These are phyloP conservation scores for Axilococcus clingmanii DNA, from an alignment of 139 green algal genomes.

Conservation along the genomic window DNA sequence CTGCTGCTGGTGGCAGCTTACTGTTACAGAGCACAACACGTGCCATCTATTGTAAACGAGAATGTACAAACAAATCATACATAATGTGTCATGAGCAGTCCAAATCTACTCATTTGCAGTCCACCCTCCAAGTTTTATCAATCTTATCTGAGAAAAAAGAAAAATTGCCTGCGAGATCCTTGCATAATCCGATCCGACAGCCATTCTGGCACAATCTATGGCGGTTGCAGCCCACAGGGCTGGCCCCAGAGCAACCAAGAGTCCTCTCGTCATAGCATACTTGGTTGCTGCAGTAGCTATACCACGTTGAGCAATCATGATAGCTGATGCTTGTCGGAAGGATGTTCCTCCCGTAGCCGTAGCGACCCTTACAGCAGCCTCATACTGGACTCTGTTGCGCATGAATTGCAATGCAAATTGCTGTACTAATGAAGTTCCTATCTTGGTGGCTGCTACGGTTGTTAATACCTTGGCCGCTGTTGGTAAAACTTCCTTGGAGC, in stretches of 20 bases:
- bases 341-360: conserved; percentile 2
- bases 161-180: conserved; percentile 62
- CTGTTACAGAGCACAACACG: no score
- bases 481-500: conserved; percentile 47
- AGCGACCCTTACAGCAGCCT: conserved; percentile 28
- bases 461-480: conserved; percentile 49
- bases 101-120: no score
- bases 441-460: conserved; percentile 32
- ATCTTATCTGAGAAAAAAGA: conserved; percentile 58
- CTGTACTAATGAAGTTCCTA: conserved; percentile 24
- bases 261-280: conserved; percentile 50
- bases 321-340: not conserved
- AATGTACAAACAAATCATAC: no score
- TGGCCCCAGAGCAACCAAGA: conserved; percentile 54
- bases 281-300: conserved; percentile 36
- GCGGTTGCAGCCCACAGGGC: conserved; percentile 71
- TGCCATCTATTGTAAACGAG: no score
- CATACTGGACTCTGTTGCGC: conserved; percentile 33
- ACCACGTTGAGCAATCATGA: conserved; percentile 43
- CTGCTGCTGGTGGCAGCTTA: no score
- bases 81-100: no score
- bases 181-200: conserved; percentile 69
- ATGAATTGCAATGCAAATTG: conserved; percentile 44
- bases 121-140: conserved; percentile 39
- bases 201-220: conserved; percentile 56